A percentile compares a stretch with the other conserved stretches of the same genome.
Evolutionary conservation across 108 stramenopile genomes (phyloP).

Genomic region (Fragilaria radians): DNA sequence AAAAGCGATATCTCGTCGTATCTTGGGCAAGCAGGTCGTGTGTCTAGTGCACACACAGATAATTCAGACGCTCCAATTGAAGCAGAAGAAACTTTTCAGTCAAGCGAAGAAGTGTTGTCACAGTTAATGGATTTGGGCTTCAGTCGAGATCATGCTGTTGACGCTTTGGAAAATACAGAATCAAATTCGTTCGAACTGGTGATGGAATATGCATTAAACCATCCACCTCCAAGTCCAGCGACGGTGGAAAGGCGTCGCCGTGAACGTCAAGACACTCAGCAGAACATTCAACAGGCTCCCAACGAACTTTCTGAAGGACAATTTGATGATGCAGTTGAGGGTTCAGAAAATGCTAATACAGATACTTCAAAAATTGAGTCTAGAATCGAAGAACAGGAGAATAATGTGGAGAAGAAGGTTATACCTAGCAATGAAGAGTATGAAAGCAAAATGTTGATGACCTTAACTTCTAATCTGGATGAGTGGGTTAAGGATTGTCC

Average conservation of each 20-base stretch:
- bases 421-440: too few relatives aligned
- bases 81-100: slow-evolving; percentile 43
- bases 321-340: too few relatives aligned
- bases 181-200: slow-evolving; percentile 78
- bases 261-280: slow-evolving; percentile 22
- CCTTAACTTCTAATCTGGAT: too few relatives aligned
- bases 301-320: too few relatives aligned
- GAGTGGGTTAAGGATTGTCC: too few relatives aligned
- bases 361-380: too few relatives aligned
- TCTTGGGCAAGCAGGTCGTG: slow-evolving; percentile 4
- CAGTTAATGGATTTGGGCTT: slow-evolving; percentile 89
- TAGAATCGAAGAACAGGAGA: too few relatives aligned
- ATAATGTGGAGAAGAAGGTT: too few relatives aligned
- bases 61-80: slow-evolving; percentile 12
- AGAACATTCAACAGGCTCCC: too few relatives aligned
- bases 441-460: too few relatives aligned
- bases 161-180: slow-evolving; percentile 58
- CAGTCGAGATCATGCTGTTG: slow-evolving; percentile 74
- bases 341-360: too few relatives aligned
- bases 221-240: slow-evolving; percentile 48
- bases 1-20: not conserved
- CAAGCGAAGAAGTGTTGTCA: slow-evolving; percentile 68
- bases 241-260: slow-evolving; percentile 24
- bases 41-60: too few relatives aligned
- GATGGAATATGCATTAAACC: slow-evolving; percentile 85